A percentile compares a stretch with the other conserved stretches of the same genome.
Conservation (phyloP, 495 filamentous ascomycete species). For the Podospora didyma region DNA sequence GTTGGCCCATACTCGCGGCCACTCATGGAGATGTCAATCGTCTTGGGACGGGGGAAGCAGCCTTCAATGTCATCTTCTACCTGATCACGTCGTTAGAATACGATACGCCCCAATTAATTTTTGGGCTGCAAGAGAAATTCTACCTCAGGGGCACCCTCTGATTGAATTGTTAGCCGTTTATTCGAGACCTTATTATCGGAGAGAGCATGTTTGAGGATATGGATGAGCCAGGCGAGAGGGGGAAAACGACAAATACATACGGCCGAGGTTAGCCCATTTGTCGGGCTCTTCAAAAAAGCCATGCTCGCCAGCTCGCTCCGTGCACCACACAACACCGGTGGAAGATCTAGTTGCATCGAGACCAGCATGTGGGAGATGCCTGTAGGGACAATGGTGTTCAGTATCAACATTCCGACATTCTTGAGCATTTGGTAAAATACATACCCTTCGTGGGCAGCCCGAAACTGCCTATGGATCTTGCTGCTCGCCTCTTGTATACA, state of each 20-base stretch:
- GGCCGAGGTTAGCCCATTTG: conserved; percentile 88
- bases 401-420: background rate
- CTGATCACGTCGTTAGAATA: conserved; percentile 3
- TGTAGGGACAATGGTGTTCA: background rate
- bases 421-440: background rate
- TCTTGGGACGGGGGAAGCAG: conserved; percentile 81
- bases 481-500: conserved; percentile 60
- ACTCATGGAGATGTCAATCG: conserved; percentile 69
- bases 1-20: conserved; percentile 91
- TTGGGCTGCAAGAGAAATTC: background rate
- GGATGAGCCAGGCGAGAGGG: no score
- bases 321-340: conserved; percentile 85
- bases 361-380: conserved; percentile 80
- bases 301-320: conserved; percentile 73
- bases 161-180: background rate
- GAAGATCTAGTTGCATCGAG: conserved; percentile 79
- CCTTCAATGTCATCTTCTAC: conserved; percentile 90
- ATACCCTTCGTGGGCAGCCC: conserved; percentile 73
- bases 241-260: conserved; percentile 10
- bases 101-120: background rate
- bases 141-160: conserved; percentile 77
- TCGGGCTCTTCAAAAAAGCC: conserved; percentile 79
- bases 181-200: background rate
- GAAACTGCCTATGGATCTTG: conserved; percentile 81
- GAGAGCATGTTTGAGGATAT: no score